phyloP scores from a whole-genome alignment of 2,329 filamentous ascomycete species.

The Pyrenophora graminea region DNA sequence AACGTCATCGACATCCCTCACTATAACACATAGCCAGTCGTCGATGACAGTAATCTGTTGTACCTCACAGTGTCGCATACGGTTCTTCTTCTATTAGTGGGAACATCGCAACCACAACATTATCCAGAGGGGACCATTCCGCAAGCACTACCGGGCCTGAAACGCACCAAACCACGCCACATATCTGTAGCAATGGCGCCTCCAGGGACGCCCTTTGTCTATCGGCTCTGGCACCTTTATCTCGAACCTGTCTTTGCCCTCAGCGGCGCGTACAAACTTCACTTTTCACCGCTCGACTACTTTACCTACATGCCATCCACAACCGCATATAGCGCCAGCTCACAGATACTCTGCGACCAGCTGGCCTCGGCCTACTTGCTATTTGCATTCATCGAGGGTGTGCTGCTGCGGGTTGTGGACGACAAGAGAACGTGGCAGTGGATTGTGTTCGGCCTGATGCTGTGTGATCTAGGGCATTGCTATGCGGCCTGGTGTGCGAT shows the following conservation, averaged over 20 bases:
- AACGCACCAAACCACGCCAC: not conserved
- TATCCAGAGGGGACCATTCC: not conserved
- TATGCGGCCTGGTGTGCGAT: conserved; percentile 49
- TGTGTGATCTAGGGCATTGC: conserved; percentile 76
- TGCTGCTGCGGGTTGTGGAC: conserved; percentile 70
- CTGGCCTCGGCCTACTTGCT: conserved; percentile 77
- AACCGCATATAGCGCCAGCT: conserved; percentile 47
- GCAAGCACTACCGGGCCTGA: too few relatives aligned
- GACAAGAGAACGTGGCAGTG: conserved; percentile 71
- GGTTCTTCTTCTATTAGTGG: not conserved
- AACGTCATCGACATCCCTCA: not conserved
- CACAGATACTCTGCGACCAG: conserved; percentile 68
- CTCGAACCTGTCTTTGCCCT: conserved; percentile 65
- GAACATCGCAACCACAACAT: not conserved
- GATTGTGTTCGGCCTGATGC: conserved; percentile 67
- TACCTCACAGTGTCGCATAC: not conserved
- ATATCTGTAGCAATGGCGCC: conserved; percentile 19
- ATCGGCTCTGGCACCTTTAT: conserved; percentile 73
- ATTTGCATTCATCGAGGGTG: conserved; percentile 75
- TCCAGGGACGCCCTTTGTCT: conserved; percentile 57
- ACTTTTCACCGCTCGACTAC: conserved; percentile 59
- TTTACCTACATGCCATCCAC: conserved; percentile 63
- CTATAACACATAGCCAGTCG: not conserved
- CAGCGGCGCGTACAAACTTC: conserved; percentile 58
- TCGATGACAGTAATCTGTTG: not conserved